phyloP scores from a whole-genome alignment of 176 grass and related monocot species.

The Musa acuminata region DNA sequence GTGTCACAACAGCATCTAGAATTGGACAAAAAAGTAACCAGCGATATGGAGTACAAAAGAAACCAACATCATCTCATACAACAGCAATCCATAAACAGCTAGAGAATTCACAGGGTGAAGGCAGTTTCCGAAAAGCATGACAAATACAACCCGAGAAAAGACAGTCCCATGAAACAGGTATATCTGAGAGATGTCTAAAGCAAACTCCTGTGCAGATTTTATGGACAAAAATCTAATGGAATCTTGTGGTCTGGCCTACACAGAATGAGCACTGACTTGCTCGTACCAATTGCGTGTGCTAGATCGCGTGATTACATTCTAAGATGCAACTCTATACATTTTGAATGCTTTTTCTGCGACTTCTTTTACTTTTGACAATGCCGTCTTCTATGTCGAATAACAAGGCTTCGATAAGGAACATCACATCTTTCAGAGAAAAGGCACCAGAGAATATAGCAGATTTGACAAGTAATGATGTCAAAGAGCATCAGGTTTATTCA shows the following conservation, averaged over 20 bases:
- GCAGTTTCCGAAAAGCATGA: too few relatives aligned
- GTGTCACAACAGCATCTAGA: too few relatives aligned
- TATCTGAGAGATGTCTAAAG: neutral
- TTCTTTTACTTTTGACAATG: neutral
- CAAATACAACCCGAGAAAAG: too few relatives aligned
- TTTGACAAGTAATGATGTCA: neutral
- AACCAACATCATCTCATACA: too few relatives aligned
- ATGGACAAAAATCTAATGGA: slow-evolving; percentile 6
- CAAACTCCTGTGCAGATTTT: neutral
- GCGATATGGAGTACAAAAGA: neutral
- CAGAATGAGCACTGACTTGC: neutral
- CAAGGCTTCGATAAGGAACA: neutral
- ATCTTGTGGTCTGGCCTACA: neutral
- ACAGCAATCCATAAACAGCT: too few relatives aligned
- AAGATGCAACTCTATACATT: neutral
- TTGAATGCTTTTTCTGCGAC: too few relatives aligned
- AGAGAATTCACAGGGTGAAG: too few relatives aligned
- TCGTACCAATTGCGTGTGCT: neutral
- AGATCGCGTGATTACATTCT: neutral
- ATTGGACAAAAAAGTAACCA: neutral
- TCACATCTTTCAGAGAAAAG: neutral
- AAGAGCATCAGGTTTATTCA: slow-evolving; percentile 6
- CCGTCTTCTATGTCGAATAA: neutral
- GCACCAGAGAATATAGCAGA: neutral
- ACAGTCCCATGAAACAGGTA: neutral